Evolutionary conservation across 768 basidiomycete genomes (phyloP), one percentile per base, ranked within the genome.

Genomic region (Mycena olivaceomarginata): DNA sequence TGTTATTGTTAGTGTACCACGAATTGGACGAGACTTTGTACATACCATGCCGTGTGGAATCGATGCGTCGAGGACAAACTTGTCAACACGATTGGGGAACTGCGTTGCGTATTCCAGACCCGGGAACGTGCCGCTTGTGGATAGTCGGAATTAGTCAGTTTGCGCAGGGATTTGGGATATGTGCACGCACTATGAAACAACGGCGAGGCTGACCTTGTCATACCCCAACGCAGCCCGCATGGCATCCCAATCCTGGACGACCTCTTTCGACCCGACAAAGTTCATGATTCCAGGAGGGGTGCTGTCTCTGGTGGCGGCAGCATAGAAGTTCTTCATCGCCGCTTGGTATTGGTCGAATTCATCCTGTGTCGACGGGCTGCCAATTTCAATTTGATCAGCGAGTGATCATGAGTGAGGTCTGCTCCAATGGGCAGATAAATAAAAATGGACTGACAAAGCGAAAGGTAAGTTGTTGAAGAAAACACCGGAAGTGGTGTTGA

Each of bases 311-410:
- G n/a, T 62, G 60, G 48, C 56, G 5, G 75, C 15, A 4, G 40
- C 43, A 37, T 25, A 13, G 72, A 73, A 73, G 41, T 60, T 77
- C 22, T 16, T 59, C 71, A 79, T 72, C 11, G 71, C 75, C 0
- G 78, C 68, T 48, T 79, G 75, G 43, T 72, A 76, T 20, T 63
- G 64, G 48, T 79, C 65, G 71, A 51, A 79, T 68, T 79, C 75
- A 10, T 5, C 67, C 65, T 75, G 64, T 40, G 65, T 25, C 6
- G 57, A 20, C 31, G 71, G 74, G 70, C 74, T 76, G 31, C 10
- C 9, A 31, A 68, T 16, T 41, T 25, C 5, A 45, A 25, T 45
- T 45, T 45, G 43, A 6, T 45, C 43, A 45, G 43, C 6, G 15
- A 45, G 43, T 45, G 43, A 45, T 45, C 43, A 45, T 45, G 43